phyloP scores from a whole-genome alignment of 352 stramenopile species.

The Phytopythium boreale region DNA sequence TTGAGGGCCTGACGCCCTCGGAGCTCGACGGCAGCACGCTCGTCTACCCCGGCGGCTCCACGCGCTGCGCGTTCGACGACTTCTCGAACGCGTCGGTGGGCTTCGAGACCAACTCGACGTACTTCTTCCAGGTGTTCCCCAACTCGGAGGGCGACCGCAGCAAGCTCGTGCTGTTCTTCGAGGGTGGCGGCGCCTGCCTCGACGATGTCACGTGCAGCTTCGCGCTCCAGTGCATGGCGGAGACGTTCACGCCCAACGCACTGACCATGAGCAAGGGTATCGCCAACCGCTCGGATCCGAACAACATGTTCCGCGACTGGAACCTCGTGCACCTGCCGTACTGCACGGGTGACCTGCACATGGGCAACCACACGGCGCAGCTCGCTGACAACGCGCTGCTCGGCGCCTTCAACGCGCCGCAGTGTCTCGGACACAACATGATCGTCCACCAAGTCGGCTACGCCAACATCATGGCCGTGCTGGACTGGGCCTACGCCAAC shows the following conservation, averaged over 20 bases:
- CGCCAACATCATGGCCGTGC: constrained; percentile 27
- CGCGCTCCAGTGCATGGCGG: constrained; percentile 26
- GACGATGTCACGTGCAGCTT: constrained; percentile 39
- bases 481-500: constrained; percentile 37
- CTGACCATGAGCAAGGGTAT: constrained; percentile 23
- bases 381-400: constrained; percentile 9
- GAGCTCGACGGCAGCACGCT: constrained; percentile 27
- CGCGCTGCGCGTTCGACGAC: constrained; percentile 31
- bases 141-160: constrained; percentile 21
- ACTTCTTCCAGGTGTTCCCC: constrained; percentile 51
- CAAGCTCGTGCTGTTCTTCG: constrained; percentile 43
- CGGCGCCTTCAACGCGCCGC: constrained; percentile 14
- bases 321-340: constrained; percentile 47
- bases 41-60: constrained; percentile 29
- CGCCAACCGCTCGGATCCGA: constrained; percentile 31
- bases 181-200: constrained; percentile 34
- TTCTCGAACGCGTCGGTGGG: constrained; percentile 11
- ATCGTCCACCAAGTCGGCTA: constrained; percentile 28
- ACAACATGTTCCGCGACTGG: constrained; percentile 47
- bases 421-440: constrained; percentile 21
- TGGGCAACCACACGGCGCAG: constrained; percentile 19
- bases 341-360: constrained; percentile 45
- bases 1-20: constrained; percentile 29
- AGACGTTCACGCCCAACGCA: constrained; percentile 30
- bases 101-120: constrained; percentile 20